Evolutionary conservation across 306 rosid genomes (phyloP), one percentile per base, ranked within the genome.

Genomic region (Cucurbita ficifolia): DNA sequence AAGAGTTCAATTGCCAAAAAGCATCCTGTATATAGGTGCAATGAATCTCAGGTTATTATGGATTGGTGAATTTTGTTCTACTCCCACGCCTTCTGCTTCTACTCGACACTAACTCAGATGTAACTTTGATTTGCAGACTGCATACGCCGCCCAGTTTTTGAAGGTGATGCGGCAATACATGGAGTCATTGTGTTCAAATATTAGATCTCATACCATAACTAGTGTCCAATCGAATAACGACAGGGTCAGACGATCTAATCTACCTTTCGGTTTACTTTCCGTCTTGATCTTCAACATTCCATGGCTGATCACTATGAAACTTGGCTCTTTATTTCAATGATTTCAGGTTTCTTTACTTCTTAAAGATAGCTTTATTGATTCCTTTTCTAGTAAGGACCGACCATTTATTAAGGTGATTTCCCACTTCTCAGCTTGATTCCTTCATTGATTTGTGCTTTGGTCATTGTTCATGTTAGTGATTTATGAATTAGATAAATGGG

Each of bases 311-410:
- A 76, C n/a, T 51, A 29, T 13, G 46, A 29, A 57, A n/a, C 36
- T 71, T 36, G 22, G 74, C 50, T 57, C 77, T 48, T 17, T 12
- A 76, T 81, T 78, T 75, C 75, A 39, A 21, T 65, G 7, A 73
- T 82, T 86, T 79, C 91, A 94, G 99, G 97, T 94, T 85, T 94
- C 96, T 74, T 82, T 94, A 80, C 99, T 94, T 83, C 92, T 94
- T 62, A 94, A 91, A 81, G 99, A 94, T 61, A 94, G 91, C 84
- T 94, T 87, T 82, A 85, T 94, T 48, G 95, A 86, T 80, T 94
- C 99, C 68, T 94, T 89, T 88, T 82, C 96, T 75, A 67, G 14
- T 71, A 84, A 82, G 84, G 99, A 94, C 81, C 91, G 78, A 75
- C 87, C 92, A 60, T 94, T 91, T 84, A 76, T 94, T 64, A 94